Evolutionary conservation across 2,329 filamentous ascomycete genomes (phyloP), one percentile per base, ranked within the genome.

Genomic region (Cercospora brassicicola): DNA sequence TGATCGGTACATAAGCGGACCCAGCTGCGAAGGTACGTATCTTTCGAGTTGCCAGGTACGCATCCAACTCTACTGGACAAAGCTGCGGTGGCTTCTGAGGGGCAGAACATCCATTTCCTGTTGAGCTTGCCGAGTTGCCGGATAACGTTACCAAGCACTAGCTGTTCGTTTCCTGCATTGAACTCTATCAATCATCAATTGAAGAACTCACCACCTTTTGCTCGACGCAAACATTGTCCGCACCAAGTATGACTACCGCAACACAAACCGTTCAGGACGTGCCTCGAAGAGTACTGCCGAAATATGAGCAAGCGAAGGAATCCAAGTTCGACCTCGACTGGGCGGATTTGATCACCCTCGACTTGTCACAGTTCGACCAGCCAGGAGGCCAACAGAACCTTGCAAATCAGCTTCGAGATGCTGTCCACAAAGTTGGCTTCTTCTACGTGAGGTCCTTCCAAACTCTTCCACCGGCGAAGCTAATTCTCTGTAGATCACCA

Each of bases 291-390:
- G 26, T 39, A 9, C 62, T 73, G 20, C 71, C 69, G 6, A 59
- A 33, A 10, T 74, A 74, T 65, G 67, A 74, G 51, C 71, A 73
- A 59, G 67, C 66, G 1, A 55, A 65, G 18, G 73, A 74, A 53
- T 72, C 71, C 2, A 69, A 72, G 48, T 67, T 73, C 51, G 70
- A 74, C 7, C 64, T 76, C 8, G 70, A 73, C 59, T 89, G 86
- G 84, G 84, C 86, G 1, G 85, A 88, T 66, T 81, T 89, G 1
- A 81, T 85, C 4, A 88, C 85, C 1, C 81, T 89, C 10, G 86
- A 88, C 67, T 80, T 89, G 0, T 82, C 82, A 36, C 81, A 82
- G 39, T 88, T 86, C 72, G 82, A 85, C 30, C 77, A 82, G 36
- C 84, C 85, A 0, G 85, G 83, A 0, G 86, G 86, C 3, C 88